Conservation (phyloP, 441 rosid species). For the Mallotus repandus region DNA sequence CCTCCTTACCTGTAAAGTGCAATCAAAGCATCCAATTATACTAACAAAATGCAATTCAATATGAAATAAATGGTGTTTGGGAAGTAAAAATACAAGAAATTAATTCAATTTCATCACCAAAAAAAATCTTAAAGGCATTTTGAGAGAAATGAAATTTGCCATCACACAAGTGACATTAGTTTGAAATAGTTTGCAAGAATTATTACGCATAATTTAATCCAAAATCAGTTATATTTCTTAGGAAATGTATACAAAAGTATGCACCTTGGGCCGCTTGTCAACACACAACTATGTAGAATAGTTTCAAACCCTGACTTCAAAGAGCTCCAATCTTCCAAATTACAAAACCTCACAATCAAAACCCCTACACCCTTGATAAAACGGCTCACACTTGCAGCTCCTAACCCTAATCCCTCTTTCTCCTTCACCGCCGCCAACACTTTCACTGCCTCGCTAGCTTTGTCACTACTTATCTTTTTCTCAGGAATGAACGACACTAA, state of each 20-base stretch:
- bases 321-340: constrained; percentile 69
- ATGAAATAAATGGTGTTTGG: not conserved
- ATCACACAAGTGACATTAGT: too few relatives aligned
- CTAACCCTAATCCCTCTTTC: constrained; percentile 48
- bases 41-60: not conserved
- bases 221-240: too few relatives aligned
- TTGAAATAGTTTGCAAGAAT: too few relatives aligned
- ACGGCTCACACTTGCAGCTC: constrained; percentile 66
- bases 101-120: too few relatives aligned
- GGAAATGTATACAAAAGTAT: not conserved
- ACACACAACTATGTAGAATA: constrained; percentile 58
- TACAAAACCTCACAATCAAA: constrained; percentile 56
- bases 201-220: too few relatives aligned
- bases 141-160: too few relatives aligned
- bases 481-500: constrained; percentile 52
- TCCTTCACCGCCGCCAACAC: constrained; percentile 48
- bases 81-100: too few relatives aligned
- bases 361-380: constrained; percentile 78
- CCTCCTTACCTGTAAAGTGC: constrained; percentile 60
- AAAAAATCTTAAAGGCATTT: too few relatives aligned
- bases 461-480: constrained; percentile 41
- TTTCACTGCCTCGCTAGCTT: constrained; percentile 66
- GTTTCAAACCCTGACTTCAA: constrained; percentile 52
- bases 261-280: constrained; percentile 92
- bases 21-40: not conserved